These are phyloP conservation scores for Echium plantagineum DNA, from an alignment of 257 asterid species.

Conservation along the genomic window DNA sequence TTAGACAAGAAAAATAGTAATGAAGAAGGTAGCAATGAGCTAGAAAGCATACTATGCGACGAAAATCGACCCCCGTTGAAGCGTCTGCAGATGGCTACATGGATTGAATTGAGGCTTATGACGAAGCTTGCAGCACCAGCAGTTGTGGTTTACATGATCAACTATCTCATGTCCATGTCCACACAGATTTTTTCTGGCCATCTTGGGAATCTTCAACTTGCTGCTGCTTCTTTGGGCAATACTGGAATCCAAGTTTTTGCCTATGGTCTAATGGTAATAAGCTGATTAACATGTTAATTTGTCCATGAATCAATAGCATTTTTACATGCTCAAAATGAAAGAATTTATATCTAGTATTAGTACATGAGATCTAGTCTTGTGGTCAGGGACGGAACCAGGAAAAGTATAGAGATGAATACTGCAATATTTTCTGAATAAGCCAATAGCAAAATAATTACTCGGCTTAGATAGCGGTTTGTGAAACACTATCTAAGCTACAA, in stretches of 20 bases:
- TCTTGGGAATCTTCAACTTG: conserved; percentile 53
- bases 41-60: not conserved
- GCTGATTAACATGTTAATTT: not conserved
- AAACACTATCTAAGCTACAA: no score
- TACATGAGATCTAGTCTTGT: no score
- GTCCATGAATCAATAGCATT: not conserved
- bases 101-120: conserved; percentile 24
- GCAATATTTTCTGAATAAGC: no score
- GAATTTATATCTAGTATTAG: no score
- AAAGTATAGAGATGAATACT: no score
- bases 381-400: no score
- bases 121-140: conserved; percentile 46
- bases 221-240: conserved; percentile 46
- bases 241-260: conserved; percentile 44
- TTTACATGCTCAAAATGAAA: not conserved
- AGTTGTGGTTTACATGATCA: conserved; percentile 30
- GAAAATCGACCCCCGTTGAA: not conserved
- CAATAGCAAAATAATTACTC: no score
- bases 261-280: conserved; percentile 42
- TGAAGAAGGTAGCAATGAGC: not conserved
- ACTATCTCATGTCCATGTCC: conserved; percentile 31
- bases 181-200: conserved; percentile 59
- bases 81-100: conserved; percentile 9
- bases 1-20: not conserved
- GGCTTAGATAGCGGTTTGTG: no score